phyloP scores from a whole-genome alignment of 1,284 basidiomycete species.

The Sporisorium sorghi region DNA sequence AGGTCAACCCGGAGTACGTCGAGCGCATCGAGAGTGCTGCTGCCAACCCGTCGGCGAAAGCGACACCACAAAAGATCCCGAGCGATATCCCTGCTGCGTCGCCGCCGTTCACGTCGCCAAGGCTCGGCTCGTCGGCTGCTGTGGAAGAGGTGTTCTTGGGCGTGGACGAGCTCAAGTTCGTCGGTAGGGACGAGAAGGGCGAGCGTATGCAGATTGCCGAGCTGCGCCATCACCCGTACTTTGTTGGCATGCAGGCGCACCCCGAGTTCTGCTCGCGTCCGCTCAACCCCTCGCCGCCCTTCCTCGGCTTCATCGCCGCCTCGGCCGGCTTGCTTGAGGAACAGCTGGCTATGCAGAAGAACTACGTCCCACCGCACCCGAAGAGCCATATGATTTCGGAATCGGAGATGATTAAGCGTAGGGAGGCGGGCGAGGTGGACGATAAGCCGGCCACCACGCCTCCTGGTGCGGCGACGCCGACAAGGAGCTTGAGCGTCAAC shows the following conservation, averaged over 20 bases:
- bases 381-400: slow-evolving; percentile 64
- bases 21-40: slow-evolving; percentile 75
- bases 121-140: slow-evolving; percentile 20
- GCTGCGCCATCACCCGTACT: slow-evolving; percentile 89
- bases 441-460: slow-evolving; percentile 54
- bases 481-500: slow-evolving; percentile 41
- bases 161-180: slow-evolving; percentile 73
- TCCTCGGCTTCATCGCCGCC: slow-evolving; percentile 94
- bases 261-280: slow-evolving; percentile 99
- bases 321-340: slow-evolving; percentile 80
- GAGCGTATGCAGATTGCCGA: slow-evolving; percentile 98
- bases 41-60: slow-evolving; percentile 31
- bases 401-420: slow-evolving; percentile 49
- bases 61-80: slow-evolving; percentile 35
- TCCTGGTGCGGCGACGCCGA: slow-evolving; percentile 51
- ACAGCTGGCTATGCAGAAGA: slow-evolving; percentile 79
- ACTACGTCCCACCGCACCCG: slow-evolving; percentile 73
- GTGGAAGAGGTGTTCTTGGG: slow-evolving; percentile 13
- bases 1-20: slow-evolving; percentile 92
- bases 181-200: slow-evolving; percentile 93
- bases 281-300: slow-evolving; percentile 95
- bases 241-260: slow-evolving; percentile 94
- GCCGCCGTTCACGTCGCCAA: slow-evolving; percentile 39
- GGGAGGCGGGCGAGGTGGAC: slow-evolving; percentile 43
- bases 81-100: slow-evolving; percentile 39